Evolutionary conservation across 306 rosid genomes (phyloP), one percentile per base, ranked within the genome.

Genomic region (Medicago truncatula): DNA sequence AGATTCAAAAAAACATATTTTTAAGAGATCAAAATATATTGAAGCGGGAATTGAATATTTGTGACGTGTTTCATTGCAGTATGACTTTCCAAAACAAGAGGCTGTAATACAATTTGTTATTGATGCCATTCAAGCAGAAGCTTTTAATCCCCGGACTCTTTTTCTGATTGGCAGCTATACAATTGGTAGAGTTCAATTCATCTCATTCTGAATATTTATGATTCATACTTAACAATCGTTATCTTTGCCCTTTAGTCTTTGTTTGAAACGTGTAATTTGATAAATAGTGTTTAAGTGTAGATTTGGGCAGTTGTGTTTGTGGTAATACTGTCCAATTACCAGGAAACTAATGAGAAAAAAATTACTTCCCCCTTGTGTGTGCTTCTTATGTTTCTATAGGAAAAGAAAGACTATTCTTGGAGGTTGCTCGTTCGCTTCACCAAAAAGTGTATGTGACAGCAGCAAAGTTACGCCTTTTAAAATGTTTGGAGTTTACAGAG

Each of bases 121-220:
- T 46, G 98, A 95, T 75, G 97, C 97, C 82, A 84, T 92, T 84
- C 96, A 90, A 79, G 97, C 97, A 2, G 97, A 95, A 89, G 68
- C 92, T 82, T 95, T 95, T 82, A 92, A 95, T 81, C 96, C 96
- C 31, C 83, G 74, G 86, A 95, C 97, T 44, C 96, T 95, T 81
- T 95, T 95, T 77, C 83, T 95, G 84, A 95, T 95, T 64, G 97
- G 98, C 75, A 87, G 97, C 88, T 95, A 92, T 74, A 92, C 98
- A 64, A 92, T 95, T 67, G 98, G 98, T 92, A 94, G 67, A 74
- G 62, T 67, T 79, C 66, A 73, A 71, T 38, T 74, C 57, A 21
- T 76, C 54, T 23, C 16, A 9, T 28, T 69, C 74, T 16, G 49
- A 40, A 54, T 54, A 73, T 62, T 67, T 73, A 54, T 56, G 43